Conservation (phyloP, 78 protist genomes). For the Neovahlkampfia damariscottae region DNA sequence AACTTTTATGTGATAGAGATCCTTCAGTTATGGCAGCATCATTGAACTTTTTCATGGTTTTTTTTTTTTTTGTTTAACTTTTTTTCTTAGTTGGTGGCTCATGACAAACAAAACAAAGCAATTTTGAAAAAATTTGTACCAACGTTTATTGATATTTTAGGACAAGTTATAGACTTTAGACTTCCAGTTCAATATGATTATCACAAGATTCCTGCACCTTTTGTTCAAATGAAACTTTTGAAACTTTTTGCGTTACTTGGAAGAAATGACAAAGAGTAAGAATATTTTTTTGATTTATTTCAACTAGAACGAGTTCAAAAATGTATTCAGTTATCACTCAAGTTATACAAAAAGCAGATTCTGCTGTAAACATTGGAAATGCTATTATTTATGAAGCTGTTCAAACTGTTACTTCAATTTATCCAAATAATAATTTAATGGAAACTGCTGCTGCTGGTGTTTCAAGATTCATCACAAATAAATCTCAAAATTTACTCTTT, state of each 20-base stretch:
- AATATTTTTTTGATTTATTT: not conserved
- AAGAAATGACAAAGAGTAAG: conserved; percentile 20
- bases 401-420: conserved; percentile 62
- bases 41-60: conserved; percentile 35
- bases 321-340: conserved; percentile 51
- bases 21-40: conserved; percentile 82
- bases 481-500: conserved; percentile 66
- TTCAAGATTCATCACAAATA: conserved; percentile 45
- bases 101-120: not conserved
- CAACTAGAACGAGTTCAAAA: conserved; percentile 12
- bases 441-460: conserved; percentile 49
- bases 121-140: conserved; percentile 48
- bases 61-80: no score
- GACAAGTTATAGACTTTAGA: conserved; percentile 74
- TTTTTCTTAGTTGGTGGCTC: no score
- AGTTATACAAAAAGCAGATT: conserved; percentile 53
- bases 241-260: conserved; percentile 67
- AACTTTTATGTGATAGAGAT: conserved; percentile 66
- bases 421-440: conserved; percentile 52
- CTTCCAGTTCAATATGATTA: conserved; percentile 68
- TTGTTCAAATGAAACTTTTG: conserved; percentile 82
- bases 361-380: conserved; percentile 61
- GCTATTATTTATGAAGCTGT: conserved; percentile 79
- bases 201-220: conserved; percentile 90
- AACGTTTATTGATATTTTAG: conserved; percentile 61